Conservation (phyloP, 2,329 filamentous ascomycete species). For the Beauveria brongniartii region DNA sequence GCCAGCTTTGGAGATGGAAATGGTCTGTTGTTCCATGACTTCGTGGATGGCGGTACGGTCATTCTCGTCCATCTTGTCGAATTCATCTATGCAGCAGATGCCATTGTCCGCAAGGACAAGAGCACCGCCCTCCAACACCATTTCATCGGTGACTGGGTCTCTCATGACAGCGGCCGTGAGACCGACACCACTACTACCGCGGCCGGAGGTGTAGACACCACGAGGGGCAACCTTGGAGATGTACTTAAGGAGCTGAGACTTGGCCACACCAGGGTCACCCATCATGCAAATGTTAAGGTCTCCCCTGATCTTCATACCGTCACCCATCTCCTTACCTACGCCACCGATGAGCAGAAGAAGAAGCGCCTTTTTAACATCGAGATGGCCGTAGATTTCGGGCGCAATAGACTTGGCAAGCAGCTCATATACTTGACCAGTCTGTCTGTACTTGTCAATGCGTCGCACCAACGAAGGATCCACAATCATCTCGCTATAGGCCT, state of each 20-base stretch:
- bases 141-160: constrained; percentile 75
- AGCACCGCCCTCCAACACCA: constrained; percentile 74
- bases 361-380: constrained; percentile 96
- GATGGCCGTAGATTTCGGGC: constrained; percentile 91
- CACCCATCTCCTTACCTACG: constrained; percentile 92
- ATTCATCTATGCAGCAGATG: constrained; percentile 81
- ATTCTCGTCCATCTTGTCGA: constrained; percentile 84
- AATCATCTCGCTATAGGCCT: constrained; percentile 87
- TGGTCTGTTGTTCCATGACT: constrained; percentile 84
- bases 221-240: constrained; percentile 96
- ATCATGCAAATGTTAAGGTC: constrained; percentile 98
- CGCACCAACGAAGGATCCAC: constrained; percentile 73
- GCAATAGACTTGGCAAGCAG: constrained; percentile 93
- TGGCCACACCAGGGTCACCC: constrained; percentile 99
- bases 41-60: constrained; percentile 79
- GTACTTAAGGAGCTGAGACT: constrained; percentile 96
- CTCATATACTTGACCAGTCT: constrained; percentile 89
- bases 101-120: constrained; percentile 75
- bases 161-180: constrained; percentile 78
- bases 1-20: constrained; percentile 71
- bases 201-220: constrained; percentile 76
- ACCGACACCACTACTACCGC: constrained; percentile 74
- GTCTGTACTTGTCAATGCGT: constrained; percentile 77
- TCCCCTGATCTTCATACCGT: constrained; percentile 97
- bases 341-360: constrained; percentile 92